Evolutionary conservation across 306 rosid genomes (phyloP).

Genomic region (Sophora flavescens): DNA sequence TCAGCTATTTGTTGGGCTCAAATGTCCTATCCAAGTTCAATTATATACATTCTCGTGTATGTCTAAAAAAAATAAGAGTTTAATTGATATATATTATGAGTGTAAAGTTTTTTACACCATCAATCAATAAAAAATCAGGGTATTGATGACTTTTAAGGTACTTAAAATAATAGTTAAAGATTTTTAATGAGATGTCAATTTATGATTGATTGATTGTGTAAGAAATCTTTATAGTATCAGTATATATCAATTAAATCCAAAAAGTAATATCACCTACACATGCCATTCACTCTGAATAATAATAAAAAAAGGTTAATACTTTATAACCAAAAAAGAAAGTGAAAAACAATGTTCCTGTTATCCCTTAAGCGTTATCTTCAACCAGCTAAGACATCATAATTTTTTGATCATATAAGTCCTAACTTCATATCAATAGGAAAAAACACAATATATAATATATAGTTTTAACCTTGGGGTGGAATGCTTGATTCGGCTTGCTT

Average conservation of each 20-base stretch:
- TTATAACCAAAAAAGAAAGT: background rate
- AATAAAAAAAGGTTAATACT: background rate
- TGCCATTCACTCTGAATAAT: background rate
- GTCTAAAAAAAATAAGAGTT: no score
- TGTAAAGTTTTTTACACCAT: no score
- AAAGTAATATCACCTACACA: background rate
- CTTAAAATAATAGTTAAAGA: no score
- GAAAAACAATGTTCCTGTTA: background rate
- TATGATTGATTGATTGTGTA: no score
- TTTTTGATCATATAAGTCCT: background rate
- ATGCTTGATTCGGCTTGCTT: background rate
- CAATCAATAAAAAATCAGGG: no score
- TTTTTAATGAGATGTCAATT: no score
- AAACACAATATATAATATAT: no score
- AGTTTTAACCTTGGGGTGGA: background rate
- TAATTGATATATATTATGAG: no score
- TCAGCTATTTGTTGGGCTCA: constrained; percentile 20
- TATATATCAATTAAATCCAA: no score
- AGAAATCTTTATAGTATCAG: no score
- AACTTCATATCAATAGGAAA: no score
- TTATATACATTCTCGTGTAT: background rate
- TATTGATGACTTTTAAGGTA: no score
- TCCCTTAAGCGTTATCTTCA: background rate
- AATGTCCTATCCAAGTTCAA: constrained; percentile 2
- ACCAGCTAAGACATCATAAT: background rate